A percentile compares a stretch with the other conserved stretches of the same genome.
Evolutionary conservation across 495 filamentous ascomycete species (phyloP).

Genomic region (Annulohypoxylon nitens): DNA sequence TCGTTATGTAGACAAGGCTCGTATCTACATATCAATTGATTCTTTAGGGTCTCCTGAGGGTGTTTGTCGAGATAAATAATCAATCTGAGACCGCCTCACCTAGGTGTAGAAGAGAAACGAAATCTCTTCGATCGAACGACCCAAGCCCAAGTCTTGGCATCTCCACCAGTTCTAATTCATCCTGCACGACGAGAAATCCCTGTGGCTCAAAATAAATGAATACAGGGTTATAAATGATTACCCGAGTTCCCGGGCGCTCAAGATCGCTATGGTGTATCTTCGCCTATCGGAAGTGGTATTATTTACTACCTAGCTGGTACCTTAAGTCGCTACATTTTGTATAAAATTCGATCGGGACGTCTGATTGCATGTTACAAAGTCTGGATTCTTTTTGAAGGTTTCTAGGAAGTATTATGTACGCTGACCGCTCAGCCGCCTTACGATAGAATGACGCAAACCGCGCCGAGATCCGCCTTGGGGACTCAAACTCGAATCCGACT

Average conservation of each 20-base stretch:
- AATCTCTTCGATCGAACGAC: conserved; percentile 30
- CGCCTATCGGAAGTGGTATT: conserved; percentile 27
- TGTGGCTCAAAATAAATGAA: conserved; percentile 28
- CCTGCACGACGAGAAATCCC: conserved; percentile 32
- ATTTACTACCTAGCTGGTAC: conserved; percentile 10
- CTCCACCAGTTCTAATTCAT: conserved; percentile 11
- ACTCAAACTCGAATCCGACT: conserved; percentile 31
- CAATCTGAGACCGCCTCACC: conserved; percentile 35
- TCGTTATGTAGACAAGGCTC: neutral
- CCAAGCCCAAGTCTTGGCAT: conserved; percentile 33
- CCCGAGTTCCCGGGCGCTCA: conserved; percentile 43
- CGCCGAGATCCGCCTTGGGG: conserved; percentile 39
- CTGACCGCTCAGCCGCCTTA: conserved; percentile 5
- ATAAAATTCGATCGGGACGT: neutral
- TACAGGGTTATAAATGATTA: conserved; percentile 31
- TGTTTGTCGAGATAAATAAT: conserved; percentile 8
- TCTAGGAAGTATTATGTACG: neutral
- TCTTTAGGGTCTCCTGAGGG: neutral
- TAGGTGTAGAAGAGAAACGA: conserved; percentile 37
- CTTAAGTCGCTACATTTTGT: neutral
- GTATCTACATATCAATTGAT: conserved; percentile 4
- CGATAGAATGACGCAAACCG: conserved; percentile 34
- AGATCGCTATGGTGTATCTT: conserved; percentile 13
- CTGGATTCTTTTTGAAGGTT: conserved; percentile 3
- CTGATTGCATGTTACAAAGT: conserved; percentile 11